Conservation (phyloP, 345 rosid species). For the Pugionium cornutum region DNA sequence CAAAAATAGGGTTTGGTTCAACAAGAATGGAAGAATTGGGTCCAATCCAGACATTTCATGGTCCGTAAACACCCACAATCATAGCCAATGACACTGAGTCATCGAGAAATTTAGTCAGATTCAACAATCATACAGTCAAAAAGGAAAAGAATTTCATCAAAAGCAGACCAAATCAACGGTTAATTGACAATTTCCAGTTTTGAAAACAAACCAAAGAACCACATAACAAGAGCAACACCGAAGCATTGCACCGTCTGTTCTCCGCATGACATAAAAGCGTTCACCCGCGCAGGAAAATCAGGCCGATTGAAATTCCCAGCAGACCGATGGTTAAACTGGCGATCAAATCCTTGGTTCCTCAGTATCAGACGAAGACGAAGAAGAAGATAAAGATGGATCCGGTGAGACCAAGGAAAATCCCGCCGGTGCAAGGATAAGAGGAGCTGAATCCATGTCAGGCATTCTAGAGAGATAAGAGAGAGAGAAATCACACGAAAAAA, state of each 20-base stretch:
- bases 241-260: constrained; percentile 61
- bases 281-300: constrained; percentile 33
- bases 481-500: too few species aligned
- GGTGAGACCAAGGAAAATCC: background rate
- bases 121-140: background rate
- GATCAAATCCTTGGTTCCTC: constrained; percentile 31
- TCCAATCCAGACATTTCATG: constrained; percentile 52
- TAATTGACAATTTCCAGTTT: too few species aligned
- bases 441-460: constrained; percentile 27
- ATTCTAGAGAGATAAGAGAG: constrained; percentile 27
- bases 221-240: constrained; percentile 51
- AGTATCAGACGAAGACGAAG: constrained; percentile 18
- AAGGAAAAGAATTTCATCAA: constrained; percentile 1
- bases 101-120: constrained; percentile 10
- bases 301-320: background rate
- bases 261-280: constrained; percentile 5
- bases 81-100: constrained; percentile 58
- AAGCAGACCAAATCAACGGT: too few species aligned
- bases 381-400: background rate
- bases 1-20: constrained; percentile 62
- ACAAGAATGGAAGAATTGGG: constrained; percentile 66
- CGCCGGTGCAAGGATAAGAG: background rate
- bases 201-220: constrained; percentile 61
- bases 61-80: constrained; percentile 57
- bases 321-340: background rate